Percentiles rank a stretch among this genome's conserved stretches.
phyloP scores from a whole-genome alignment of 116 monocot genomes.

The Phalaenopsis hybrid region DNA sequence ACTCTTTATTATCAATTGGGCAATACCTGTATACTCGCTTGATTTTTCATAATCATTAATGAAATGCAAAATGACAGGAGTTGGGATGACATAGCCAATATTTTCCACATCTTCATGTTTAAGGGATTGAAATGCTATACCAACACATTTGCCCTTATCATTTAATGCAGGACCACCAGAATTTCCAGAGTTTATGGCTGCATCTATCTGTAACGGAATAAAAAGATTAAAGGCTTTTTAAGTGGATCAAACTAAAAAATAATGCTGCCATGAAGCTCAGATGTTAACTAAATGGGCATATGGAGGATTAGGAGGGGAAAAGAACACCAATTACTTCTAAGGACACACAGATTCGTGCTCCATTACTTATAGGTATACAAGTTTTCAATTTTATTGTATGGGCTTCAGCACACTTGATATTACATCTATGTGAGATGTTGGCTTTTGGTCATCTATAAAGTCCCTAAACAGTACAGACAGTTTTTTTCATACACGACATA shows the following conservation, averaged over 20 bases:
- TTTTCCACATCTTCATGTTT: conserved; percentile 99
- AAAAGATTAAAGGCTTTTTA: neutral
- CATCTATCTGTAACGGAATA: conserved; percentile 73
- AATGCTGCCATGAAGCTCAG: neutral
- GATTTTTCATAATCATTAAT: conserved; percentile 94
- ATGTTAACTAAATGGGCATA: neutral
- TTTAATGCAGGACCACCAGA: conserved; percentile 97
- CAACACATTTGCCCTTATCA: conserved; percentile 97
- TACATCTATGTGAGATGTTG: neutral
- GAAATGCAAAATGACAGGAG: conserved; percentile 92
- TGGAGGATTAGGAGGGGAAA: neutral
- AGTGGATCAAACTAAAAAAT: neutral
- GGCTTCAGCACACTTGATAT: neutral
- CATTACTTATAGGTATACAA: neutral
- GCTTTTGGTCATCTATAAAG: neutral
- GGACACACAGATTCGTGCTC: neutral
- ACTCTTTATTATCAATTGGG: neutral
- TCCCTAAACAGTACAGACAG: neutral
- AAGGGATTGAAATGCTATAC: conserved; percentile 97
- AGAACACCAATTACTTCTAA: neutral
- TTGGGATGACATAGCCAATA: conserved; percentile 98
- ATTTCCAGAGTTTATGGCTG: conserved; percentile 98
- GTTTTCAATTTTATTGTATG: neutral
- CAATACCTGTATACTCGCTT: conserved; percentile 82
- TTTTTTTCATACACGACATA: neutral